Base-by-base conservation (phyloP, 495 filamentous ascomycete genomes). In the Friedmanniomyces endolithicus region DNA sequence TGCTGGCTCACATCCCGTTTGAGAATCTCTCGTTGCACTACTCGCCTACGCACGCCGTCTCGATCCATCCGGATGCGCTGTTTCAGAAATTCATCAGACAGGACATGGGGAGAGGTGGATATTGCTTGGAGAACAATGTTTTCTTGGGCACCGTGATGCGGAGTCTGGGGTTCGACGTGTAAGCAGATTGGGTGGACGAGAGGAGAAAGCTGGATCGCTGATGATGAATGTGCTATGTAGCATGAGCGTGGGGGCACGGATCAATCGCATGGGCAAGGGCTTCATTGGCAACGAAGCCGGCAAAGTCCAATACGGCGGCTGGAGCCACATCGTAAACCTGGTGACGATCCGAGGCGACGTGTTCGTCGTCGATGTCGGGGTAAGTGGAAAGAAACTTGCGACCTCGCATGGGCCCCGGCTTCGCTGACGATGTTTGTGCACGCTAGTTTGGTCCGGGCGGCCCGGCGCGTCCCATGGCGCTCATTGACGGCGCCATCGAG, bases 71-170 rank as follows among this genome's bases (percentile, higher is more conserved):
- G 0, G 65, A 78, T 19, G 66, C 70, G 33, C 64, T 89, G 9
- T 89, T 78, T 62, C 48, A 71, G 1, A 88, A 88, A 66, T 74
- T 89, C 22, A 74, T 90, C 24, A 66, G 58, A 0, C 63, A 68
- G 20, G 64, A 65, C 25, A 70, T 69, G 25, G 74, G 78, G n/a
- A 67, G 79, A 19, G 87, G 87, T 1, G 85, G 86, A 0, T 89
- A 89, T 63, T 88, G 84, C 69, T 80, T 89, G 74, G 86, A 89
- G 60, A 73, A 76, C 47, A 89, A 82, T 63, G 71, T 72, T 27
- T 77, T 88, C 44, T 84, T 88, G 33, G 74, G 75, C 27, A 72
- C 73, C 20, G 67, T 87, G 23, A 66, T 92, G 17, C 67, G 76
- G 20, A 78, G 71, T n/a, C 63, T 88, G 2, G 85, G 83, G 0